Conservation (phyloP, 306 rosid genomes). For the Citrullus colocynthis region DNA sequence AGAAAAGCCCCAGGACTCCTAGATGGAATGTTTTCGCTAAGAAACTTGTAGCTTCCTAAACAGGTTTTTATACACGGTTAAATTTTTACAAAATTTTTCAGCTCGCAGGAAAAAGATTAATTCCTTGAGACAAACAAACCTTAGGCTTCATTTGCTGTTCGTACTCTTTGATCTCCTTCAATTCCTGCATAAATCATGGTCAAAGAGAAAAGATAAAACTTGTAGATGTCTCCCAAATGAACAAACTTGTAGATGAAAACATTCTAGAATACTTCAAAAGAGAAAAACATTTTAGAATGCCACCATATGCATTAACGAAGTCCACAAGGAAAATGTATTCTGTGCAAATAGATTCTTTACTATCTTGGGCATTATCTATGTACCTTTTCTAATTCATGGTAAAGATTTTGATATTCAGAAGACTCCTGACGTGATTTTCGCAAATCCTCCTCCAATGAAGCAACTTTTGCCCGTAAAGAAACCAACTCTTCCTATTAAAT, state of each 20-base stretch:
- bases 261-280: background rate
- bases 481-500: conserved; percentile 65
- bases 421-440: conserved; percentile 63
- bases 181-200: conserved; percentile 47
- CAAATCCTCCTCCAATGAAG: conserved; percentile 68
- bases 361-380: background rate
- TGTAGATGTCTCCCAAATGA: background rate
- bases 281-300: background rate
- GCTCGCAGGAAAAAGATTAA: background rate
- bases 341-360: background rate
- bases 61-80: background rate
- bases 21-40: background rate
- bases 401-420: conserved; percentile 42
- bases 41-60: background rate
- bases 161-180: conserved; percentile 68
- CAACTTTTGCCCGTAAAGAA: conserved; percentile 54
- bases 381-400: conserved; percentile 69
- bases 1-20: background rate
- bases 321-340: background rate
- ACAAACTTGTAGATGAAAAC: background rate
- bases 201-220: conserved; percentile 6
- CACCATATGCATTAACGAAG: background rate
- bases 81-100: background rate
- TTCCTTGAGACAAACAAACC: conserved; percentile 26
- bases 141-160: conserved; percentile 86